phyloP scores from a whole-genome alignment of 495 filamentous ascomycete species.

The Aspergillus campestris region DNA sequence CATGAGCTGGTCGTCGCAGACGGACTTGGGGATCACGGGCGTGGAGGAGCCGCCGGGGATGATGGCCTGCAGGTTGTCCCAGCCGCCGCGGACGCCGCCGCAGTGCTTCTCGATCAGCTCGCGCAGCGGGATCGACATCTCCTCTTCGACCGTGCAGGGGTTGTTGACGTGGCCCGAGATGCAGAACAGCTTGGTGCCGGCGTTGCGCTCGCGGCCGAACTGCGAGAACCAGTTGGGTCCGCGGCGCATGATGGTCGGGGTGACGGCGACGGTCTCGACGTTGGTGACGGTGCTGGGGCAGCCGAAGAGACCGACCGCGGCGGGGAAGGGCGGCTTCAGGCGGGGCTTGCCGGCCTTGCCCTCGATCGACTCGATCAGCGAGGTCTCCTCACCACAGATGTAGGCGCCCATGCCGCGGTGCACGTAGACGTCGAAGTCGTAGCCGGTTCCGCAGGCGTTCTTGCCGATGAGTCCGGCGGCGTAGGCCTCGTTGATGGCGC shows the following conservation, averaged over 20 bases:
- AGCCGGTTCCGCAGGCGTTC: conserved; percentile 93
- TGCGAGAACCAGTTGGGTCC: conserved; percentile 85
- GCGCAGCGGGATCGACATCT: conserved; percentile 91
- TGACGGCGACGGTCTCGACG: conserved; percentile 93
- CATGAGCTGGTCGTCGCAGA: conserved; percentile 94
- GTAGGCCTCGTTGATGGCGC: conserved; percentile 96
- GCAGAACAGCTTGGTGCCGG: conserved; percentile 95
- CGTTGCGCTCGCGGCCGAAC: conserved; percentile 91
- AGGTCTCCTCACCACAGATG: conserved; percentile 96
- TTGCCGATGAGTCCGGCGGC: conserved; percentile 87
- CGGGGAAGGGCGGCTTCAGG: conserved; percentile 96
- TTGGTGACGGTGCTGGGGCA: conserved; percentile 97
- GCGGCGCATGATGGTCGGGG: conserved; percentile 90
- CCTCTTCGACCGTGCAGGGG: conserved; percentile 94
- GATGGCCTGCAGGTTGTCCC: conserved; percentile 93
- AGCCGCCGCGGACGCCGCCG: conserved; percentile 90
- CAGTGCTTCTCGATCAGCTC: conserved; percentile 98
- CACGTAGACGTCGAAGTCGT: conserved; percentile 95
- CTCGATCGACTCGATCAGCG: conserved; percentile 93
- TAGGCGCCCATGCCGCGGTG: conserved; percentile 97
- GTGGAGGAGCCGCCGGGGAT: conserved; percentile 97
- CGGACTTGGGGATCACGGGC: conserved; percentile 76
- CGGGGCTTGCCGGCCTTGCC: conserved; percentile 98
- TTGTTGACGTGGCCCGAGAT: conserved; percentile 99
- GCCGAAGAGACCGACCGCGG: conserved; percentile 92